Evolutionary conservation across 257 asterid species (phyloP).

Genomic region (Solanum verrucosum): DNA sequence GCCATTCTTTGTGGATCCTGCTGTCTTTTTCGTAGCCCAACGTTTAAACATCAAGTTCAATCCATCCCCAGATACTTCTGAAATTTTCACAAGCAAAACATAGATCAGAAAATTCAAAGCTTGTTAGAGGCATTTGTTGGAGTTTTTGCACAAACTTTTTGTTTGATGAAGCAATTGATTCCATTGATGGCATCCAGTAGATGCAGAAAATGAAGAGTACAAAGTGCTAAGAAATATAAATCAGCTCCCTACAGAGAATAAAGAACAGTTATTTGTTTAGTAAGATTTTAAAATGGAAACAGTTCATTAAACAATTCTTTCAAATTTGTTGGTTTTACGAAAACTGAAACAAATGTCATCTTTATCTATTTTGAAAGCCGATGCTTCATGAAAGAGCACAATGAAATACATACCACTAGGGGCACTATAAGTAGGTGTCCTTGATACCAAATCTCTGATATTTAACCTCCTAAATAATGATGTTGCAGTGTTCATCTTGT

Average conservation of each 20-base stretch:
- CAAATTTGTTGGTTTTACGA: neutral
- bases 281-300: neutral
- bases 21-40: conserved; percentile 90
- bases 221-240: neutral
- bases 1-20: conserved; percentile 92
- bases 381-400: neutral
- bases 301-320: neutral
- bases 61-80: conserved; percentile 74
- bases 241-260: neutral
- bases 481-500: conserved; percentile 14
- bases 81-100: neutral
- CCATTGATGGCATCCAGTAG: neutral
- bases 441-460: conserved; percentile 44
- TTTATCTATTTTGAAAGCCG: neutral
- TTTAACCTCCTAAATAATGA: conserved; percentile 41
- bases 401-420: conserved; percentile 35
- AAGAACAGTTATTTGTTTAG: neutral
- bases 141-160: neutral
- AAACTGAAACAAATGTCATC: neutral
- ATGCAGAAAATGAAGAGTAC: neutral
- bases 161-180: neutral
- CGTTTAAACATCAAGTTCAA: conserved; percentile 67
- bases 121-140: neutral
- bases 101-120: neutral
- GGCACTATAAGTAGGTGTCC: conserved; percentile 33